These are phyloP conservation scores for Pleomassaria siparia DNA, from an alignment of 2,329 filamentous ascomycete species.

Conservation along the genomic window DNA sequence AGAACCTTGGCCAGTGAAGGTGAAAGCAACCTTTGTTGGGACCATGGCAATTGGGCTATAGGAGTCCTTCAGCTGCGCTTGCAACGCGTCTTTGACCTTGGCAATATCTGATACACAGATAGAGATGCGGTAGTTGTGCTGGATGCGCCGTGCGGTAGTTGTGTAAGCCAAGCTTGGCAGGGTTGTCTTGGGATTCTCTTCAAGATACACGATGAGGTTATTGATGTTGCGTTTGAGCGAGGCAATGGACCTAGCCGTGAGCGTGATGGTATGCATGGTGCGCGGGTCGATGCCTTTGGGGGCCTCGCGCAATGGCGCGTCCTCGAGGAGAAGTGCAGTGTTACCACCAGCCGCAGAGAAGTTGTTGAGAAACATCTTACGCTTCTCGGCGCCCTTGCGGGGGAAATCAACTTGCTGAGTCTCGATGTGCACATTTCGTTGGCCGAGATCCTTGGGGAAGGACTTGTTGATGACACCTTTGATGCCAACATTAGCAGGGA, in stretches of 20 bases:
- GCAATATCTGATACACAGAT: conserved; percentile 50
- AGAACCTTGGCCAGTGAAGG: conserved; percentile 56
- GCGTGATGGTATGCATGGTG: conserved; percentile 50
- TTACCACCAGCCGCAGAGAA: conserved; percentile 58
- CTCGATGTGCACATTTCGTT: conserved; percentile 57
- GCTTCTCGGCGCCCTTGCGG: conserved; percentile 51
- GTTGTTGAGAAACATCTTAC: conserved; percentile 56
- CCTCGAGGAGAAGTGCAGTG: conserved; percentile 55
- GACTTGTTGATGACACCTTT: conserved; percentile 59
- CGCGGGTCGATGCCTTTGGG: conserved; percentile 49
- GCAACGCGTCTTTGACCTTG: conserved; percentile 49
- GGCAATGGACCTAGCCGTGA: conserved; percentile 54
- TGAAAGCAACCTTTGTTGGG: conserved; percentile 53
- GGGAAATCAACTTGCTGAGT: conserved; percentile 48
- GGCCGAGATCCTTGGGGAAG: conserved; percentile 55
- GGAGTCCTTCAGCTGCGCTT: conserved; percentile 51
- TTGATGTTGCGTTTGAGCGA: conserved; percentile 55
- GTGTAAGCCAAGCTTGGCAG: conserved; percentile 55
- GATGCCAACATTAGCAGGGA: conserved; percentile 58
- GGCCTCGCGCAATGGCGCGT: conserved; percentile 48
- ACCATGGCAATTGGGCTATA: conserved; percentile 58
- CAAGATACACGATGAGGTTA: conserved; percentile 50
- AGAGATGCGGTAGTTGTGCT: conserved; percentile 56
- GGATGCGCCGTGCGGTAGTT: conserved; percentile 55
- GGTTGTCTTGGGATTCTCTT: conserved; percentile 48